Base-by-base conservation (phyloP, 2,329 filamentous ascomycete species). In the Ophiostoma angusticollis region DNA sequence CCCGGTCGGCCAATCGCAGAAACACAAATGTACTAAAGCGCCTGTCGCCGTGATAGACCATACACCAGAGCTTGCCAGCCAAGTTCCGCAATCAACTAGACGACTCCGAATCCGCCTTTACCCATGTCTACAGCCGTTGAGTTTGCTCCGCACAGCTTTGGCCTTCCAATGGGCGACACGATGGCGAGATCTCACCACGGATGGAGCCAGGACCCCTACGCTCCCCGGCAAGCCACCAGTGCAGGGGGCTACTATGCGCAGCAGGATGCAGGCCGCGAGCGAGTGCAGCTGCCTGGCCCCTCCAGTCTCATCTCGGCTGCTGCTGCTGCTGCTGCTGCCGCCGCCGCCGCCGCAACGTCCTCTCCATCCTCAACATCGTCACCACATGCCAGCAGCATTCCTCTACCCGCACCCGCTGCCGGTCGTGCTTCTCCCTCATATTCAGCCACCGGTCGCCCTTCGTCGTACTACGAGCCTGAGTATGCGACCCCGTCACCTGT, bases 151-250 rank as follows among this genome's bases (percentile, higher is more conserved):
- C 52, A 54, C 44, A 46, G 45, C 44, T 49, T 57, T 45, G 50
- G 53, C 41, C 51, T 50, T 49, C 48, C 48, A 44, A 51, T 55
- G 47, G 45, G 54, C 42, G 56, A 56, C 50, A 50, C 49, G 38
- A 61, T 61, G 59, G 52, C 57, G 44, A 54, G 54, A 49, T 50
- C 55, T 37, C 51, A 51, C 33, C 52, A 53, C 45, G 46, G 45
- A 45, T 59, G 52, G 55, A 43, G 46, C 27, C 51, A 54, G 22
- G 54, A 55, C 28, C 46, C 49, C 34, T 55, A 54, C 24, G 47
- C 47, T 40, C 52, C 54, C 6, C 45, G 50, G 41, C 47, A 50
- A 44, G 51, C 44, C 23, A 32, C 18, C 31, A 27, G 29, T 24
- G 11, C 13, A 21, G 21, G 28, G 16, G 41, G 40, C 18, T 49